These are phyloP conservation scores for Flaveria bidentis DNA, from an alignment of 129 eudicot genomes.

Conservation along the genomic window DNA sequence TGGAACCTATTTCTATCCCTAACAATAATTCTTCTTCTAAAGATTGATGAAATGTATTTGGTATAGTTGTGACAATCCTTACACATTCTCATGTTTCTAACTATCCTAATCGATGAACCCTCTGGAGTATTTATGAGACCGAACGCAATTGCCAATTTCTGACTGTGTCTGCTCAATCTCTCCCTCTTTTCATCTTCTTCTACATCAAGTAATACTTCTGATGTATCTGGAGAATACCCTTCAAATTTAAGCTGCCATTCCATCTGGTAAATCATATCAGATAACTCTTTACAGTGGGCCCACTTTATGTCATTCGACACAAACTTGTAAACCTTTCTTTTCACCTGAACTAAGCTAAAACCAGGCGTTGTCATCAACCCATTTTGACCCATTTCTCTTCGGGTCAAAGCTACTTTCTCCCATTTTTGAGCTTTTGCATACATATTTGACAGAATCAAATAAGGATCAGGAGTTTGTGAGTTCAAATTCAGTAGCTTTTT, in stretches of 20 bases:
- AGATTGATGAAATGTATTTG: slow-evolving; percentile 67
- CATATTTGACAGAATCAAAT: slow-evolving; percentile 46
- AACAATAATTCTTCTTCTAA: slow-evolving; percentile 58
- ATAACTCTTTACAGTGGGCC: slow-evolving; percentile 40
- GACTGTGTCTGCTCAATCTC: slow-evolving; percentile 72
- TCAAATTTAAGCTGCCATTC: slow-evolving; percentile 58
- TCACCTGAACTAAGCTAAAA: slow-evolving; percentile 39
- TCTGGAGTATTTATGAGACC: slow-evolving; percentile 55
- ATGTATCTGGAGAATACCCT: slow-evolving; percentile 50
- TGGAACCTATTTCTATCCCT: slow-evolving; percentile 84
- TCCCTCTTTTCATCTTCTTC: slow-evolving; percentile 76
- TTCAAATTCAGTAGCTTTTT: slow-evolving; percentile 28
- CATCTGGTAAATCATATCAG: slow-evolving; percentile 55
- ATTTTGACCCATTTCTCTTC: slow-evolving; percentile 34
- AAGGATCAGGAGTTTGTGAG: slow-evolving; percentile 26
- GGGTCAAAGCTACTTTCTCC: slow-evolving; percentile 43
- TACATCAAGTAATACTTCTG: slow-evolving; percentile 46
- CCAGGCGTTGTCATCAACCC: slow-evolving; percentile 46
- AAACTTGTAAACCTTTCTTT: slow-evolving; percentile 47
- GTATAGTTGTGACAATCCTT: slow-evolving; percentile 82
- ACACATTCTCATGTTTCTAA: slow-evolving; percentile 84
- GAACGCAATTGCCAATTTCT: slow-evolving; percentile 80
- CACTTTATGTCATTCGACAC: slow-evolving; percentile 40
- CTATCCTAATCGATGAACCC: slow-evolving; percentile 58
- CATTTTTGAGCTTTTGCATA: slow-evolving; percentile 49